Conservation (phyloP, 2,329 filamentous ascomycete genomes). For the Nannizziopsis barbatae region DNA sequence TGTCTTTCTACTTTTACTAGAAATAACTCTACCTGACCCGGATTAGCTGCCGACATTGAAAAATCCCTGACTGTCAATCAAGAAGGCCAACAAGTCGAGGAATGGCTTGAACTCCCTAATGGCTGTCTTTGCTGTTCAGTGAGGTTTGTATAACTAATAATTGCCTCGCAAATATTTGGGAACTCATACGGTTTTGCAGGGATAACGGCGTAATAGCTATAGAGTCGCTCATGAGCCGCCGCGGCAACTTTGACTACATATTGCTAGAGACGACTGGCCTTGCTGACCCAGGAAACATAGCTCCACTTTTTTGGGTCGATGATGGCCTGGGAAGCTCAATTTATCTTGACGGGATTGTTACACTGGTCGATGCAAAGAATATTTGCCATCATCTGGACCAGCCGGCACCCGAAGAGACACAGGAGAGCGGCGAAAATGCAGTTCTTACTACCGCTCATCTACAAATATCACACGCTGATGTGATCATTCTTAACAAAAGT, state of each 20-base stretch:
- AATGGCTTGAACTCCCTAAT: slow-evolving; percentile 93
- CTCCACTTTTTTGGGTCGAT: slow-evolving; percentile 94
- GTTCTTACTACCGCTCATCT: slow-evolving; percentile 85
- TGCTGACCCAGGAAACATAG: slow-evolving; percentile 89
- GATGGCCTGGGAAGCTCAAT: slow-evolving; percentile 91
- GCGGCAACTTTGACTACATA: slow-evolving; percentile 93
- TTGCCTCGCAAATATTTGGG: background rate
- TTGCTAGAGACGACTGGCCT: slow-evolving; percentile 91
- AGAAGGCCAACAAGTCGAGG: slow-evolving; percentile 68
- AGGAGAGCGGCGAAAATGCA: slow-evolving; percentile 43
- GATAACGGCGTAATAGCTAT: slow-evolving; percentile 91
- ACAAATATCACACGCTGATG: slow-evolving; percentile 93
- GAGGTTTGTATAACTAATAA: slow-evolving; percentile 48
- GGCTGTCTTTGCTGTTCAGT: slow-evolving; percentile 97
- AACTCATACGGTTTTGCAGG: slow-evolving; percentile 35
- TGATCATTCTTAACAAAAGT: slow-evolving; percentile 86
- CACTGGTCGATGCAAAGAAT: slow-evolving; percentile 89
- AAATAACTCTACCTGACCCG: background rate
- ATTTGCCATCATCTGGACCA: slow-evolving; percentile 74
- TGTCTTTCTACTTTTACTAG: slow-evolving; percentile 38
- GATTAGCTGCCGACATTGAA: slow-evolving; percentile 76
- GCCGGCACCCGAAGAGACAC: slow-evolving; percentile 31
- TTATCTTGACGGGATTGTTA: slow-evolving; percentile 93
- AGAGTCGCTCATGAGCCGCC: slow-evolving; percentile 88
- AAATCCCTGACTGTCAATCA: slow-evolving; percentile 87